Conservation (phyloP, 208 protist species). For the Novymonas esmeraldas region DNA sequence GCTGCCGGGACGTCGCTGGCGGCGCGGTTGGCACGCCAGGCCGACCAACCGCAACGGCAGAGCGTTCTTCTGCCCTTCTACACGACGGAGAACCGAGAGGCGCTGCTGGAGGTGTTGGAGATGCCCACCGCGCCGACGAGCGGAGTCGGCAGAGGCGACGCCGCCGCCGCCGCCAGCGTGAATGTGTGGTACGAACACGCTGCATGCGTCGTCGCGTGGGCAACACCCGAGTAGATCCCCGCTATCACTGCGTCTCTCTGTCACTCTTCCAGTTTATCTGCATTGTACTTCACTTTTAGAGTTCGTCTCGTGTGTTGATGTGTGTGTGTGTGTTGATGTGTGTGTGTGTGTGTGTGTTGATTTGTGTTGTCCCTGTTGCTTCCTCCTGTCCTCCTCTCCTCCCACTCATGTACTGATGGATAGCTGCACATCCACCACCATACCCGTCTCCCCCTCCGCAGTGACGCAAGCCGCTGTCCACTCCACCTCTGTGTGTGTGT, state of each 20-base stretch:
- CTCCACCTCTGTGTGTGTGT: too few relatives aligned
- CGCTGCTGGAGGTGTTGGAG: slow-evolving; percentile 79
- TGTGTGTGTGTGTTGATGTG: background rate
- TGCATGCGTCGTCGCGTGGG: slow-evolving; percentile 84
- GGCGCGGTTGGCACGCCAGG: slow-evolving; percentile 33
- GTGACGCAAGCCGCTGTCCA: too few relatives aligned
- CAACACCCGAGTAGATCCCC: slow-evolving; percentile 29
- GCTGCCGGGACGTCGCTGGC: slow-evolving; percentile 30
- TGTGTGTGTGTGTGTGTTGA: background rate
- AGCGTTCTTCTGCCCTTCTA: slow-evolving; percentile 83
- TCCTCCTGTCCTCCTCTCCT: background rate
- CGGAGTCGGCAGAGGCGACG: background rate
- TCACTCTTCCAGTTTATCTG: background rate
- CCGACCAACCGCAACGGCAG: slow-evolving; percentile 8
- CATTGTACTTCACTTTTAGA: background rate
- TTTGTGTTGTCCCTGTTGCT: background rate
- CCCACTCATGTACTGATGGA: too few relatives aligned
- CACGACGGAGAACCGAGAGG: slow-evolving; percentile 65
- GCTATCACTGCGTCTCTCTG: background rate
- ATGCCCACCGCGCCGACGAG: slow-evolving; percentile 24
- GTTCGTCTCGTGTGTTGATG: background rate
- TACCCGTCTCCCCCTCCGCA: too few relatives aligned
- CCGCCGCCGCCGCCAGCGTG: slow-evolving; percentile 9
- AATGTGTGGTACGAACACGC: slow-evolving; percentile 87
- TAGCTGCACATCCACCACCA: too few relatives aligned